phyloP scores from a whole-genome alignment of 78 protist species.

The Cyanophora paradoxa region DNA sequence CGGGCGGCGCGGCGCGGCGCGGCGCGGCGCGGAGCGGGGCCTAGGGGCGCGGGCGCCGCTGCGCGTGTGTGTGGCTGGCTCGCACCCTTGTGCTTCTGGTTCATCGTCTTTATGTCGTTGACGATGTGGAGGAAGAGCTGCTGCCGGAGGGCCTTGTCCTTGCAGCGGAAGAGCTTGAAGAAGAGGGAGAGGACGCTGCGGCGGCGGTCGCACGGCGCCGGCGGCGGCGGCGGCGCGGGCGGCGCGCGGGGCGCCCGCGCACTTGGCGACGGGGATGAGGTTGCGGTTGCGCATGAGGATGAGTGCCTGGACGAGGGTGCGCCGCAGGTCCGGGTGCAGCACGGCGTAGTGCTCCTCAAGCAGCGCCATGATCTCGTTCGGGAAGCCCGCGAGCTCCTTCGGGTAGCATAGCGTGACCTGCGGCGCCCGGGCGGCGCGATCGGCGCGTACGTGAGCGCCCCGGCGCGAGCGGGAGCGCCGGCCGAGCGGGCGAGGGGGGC shows the following conservation, averaged over 20 bases:
- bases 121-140: conserved; percentile 50
- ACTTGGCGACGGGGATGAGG: no score
- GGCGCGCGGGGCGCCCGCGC: not conserved
- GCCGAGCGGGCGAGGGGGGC: not conserved
- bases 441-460: not conserved
- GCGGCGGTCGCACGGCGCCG: no score
- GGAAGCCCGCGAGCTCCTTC: conserved; percentile 37
- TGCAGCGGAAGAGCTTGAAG: conserved; percentile 75
- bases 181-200: conserved; percentile 47
- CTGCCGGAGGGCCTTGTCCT: conserved; percentile 67
- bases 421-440: no score
- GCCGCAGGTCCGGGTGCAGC: conserved; percentile 47
- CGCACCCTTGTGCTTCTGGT: conserved; percentile 56
- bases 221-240: no score
- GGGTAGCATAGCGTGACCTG: conserved; percentile 60
- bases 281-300: conserved; percentile 57
- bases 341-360: conserved; percentile 44
- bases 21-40: not conserved
- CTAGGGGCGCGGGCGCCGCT: no score
- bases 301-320: conserved; percentile 45
- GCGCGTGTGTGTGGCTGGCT: not conserved
- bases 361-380: conserved; percentile 31
- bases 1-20: not conserved
- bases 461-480: not conserved
- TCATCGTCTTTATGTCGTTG: conserved; percentile 54